A percentile compares a stretch with the other conserved stretches of the same genome.
These are phyloP conservation scores for Plasmodium vinckei DNA, from an alignment of 169 alveolate genomes.

Conservation along the genomic window DNA sequence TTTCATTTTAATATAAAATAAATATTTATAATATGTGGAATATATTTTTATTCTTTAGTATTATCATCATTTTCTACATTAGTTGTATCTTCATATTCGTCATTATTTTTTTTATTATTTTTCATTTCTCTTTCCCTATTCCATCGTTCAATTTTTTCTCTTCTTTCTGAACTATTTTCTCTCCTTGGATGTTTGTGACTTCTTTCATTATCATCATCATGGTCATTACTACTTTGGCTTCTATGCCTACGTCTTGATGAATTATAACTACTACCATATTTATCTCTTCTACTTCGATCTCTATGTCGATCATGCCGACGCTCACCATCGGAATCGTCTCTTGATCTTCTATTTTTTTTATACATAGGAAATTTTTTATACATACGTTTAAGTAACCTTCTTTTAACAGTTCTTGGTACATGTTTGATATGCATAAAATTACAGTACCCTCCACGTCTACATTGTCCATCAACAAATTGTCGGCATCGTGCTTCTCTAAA, in stretches of 20 bases:
- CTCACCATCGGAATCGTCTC: slow-evolving; percentile 74
- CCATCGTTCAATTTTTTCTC: slow-evolving; percentile 95
- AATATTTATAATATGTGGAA: too few relatives aligned
- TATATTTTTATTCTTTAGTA: not conserved
- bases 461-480: slow-evolving; percentile 98
- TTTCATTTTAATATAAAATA: too few relatives aligned
- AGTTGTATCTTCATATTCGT: slow-evolving; percentile 1
- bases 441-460: slow-evolving; percentile 99
- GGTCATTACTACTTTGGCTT: slow-evolving; percentile 24
- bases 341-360: slow-evolving; percentile 81
- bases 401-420: slow-evolving; percentile 94
- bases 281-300: slow-evolving; percentile 67
- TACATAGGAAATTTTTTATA: slow-evolving; percentile 98
- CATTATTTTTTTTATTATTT: slow-evolving; percentile 22
- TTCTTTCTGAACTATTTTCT: slow-evolving; percentile 92
- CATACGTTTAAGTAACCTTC: slow-evolving; percentile 95
- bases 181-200: slow-evolving; percentile 80
- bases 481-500: slow-evolving; percentile 99
- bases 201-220: slow-evolving; percentile 73
- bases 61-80: not conserved
- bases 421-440: slow-evolving; percentile 99
- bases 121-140: slow-evolving; percentile 87
- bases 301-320: slow-evolving; percentile 44
- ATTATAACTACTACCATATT: slow-evolving; percentile 31
- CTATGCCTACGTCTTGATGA: slow-evolving; percentile 52